Evolutionary conservation across 495 filamentous ascomycete genomes (phyloP).

Genomic region (Schizothecium vesticola): DNA sequence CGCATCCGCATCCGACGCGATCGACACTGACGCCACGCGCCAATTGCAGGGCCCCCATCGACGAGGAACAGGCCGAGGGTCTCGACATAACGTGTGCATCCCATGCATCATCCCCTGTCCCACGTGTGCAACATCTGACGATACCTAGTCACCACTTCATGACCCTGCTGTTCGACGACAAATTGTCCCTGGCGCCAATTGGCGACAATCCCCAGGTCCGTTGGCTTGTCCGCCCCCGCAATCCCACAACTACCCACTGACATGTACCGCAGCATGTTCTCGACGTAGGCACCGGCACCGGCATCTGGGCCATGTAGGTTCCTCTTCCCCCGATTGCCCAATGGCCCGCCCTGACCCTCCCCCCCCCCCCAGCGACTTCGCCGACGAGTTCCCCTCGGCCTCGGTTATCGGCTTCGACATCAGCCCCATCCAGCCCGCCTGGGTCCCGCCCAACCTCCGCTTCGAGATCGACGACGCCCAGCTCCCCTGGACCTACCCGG

Average conservation of each 20-base stretch:
- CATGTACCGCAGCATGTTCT: constrained; percentile 41
- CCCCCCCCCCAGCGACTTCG: constrained; percentile 42
- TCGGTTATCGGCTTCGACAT: constrained; percentile 54
- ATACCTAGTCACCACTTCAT: constrained; percentile 30
- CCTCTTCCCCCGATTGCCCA: neutral
- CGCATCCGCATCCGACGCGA: neutral
- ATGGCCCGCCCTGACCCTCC: neutral
- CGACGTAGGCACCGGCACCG: constrained; percentile 58
- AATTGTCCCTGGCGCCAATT: constrained; percentile 54
- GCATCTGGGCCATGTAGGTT: constrained; percentile 39
- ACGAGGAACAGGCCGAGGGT: constrained; percentile 35
- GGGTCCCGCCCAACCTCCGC: constrained; percentile 45
- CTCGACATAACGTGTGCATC: constrained; percentile 35
- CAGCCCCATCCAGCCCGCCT: constrained; percentile 43
- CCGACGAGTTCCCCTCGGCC: constrained; percentile 46
- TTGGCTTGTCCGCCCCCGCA: neutral
- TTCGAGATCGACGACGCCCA: constrained; percentile 51
- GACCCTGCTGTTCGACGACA: constrained; percentile 46
- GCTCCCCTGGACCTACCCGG: constrained; percentile 4
- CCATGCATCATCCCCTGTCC: neutral
- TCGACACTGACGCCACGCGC: neutral
- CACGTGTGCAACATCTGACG: neutral
- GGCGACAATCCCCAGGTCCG: constrained; percentile 22
- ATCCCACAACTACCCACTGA: neutral
- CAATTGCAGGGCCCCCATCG: constrained; percentile 33